Conservation (phyloP, 371 early-diverging fungal species). For the Mortierella sp. region DNA sequence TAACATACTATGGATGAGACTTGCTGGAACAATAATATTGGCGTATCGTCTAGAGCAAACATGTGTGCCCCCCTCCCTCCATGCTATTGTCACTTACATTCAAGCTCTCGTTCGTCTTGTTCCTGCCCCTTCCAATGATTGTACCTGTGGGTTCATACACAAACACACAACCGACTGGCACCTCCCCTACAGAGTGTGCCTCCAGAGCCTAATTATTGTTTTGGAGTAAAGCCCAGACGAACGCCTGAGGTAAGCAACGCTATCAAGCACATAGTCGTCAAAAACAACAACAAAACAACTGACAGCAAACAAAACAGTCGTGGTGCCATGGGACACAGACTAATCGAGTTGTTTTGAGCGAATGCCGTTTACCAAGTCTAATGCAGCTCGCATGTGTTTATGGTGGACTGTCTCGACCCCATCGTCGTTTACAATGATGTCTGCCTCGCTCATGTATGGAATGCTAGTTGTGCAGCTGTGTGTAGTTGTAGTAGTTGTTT, state of each 20-base stretch:
- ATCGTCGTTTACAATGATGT: not conserved
- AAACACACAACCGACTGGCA: constrained; percentile 99
- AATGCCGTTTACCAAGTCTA: constrained; percentile 14
- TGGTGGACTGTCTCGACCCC: not conserved
- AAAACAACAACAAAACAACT: not conserved
- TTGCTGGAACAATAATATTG: not conserved
- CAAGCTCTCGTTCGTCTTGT: constrained; percentile 87
- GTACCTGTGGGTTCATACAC: constrained; percentile 69
- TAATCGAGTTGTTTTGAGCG: too few relatives aligned
- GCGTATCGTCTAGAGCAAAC: not conserved
- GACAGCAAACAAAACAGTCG: not conserved
- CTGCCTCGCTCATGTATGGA: not conserved
- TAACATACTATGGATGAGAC: not conserved
- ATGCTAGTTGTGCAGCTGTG: too few relatives aligned
- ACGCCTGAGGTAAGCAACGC: not conserved
- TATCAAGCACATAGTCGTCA: not conserved
- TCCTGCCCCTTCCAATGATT: constrained; percentile 83
- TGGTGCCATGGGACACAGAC: too few relatives aligned
- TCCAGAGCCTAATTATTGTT: constrained; percentile 76
- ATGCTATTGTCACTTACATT: constrained; percentile 73
- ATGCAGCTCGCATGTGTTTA: constrained; percentile 1
- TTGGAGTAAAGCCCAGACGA: not conserved
- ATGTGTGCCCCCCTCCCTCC: not conserved
- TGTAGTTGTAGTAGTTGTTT: too few relatives aligned
- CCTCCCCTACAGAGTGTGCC: constrained; percentile 90